Evolutionary conservation across 805 yeast genomes (phyloP).

Genomic region (Candida palmyrensis): DNA sequence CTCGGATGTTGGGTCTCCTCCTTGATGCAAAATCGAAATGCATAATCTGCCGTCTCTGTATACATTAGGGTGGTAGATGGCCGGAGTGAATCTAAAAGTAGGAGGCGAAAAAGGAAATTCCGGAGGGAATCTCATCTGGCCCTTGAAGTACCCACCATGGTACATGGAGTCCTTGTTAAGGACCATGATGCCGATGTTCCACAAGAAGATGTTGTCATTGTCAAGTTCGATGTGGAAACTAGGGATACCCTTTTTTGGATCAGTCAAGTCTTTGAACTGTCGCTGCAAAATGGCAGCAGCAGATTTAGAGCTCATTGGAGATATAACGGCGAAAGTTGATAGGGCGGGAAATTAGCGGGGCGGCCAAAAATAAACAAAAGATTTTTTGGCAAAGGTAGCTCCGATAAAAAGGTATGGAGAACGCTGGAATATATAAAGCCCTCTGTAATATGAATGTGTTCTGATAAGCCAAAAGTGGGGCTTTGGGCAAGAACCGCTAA

Average conservation of each 20-base stretch:
- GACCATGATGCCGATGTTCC: conserved; percentile 93
- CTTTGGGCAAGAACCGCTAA: too few relatives aligned
- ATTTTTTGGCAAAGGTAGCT: too few relatives aligned
- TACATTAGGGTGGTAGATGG: conserved; percentile 93
- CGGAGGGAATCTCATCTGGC: conserved; percentile 87
- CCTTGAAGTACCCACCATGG: conserved; percentile 92
- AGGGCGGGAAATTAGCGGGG: too few relatives aligned
- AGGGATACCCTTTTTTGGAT: conserved; percentile 71
- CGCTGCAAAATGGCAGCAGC: conserved; percentile 86
- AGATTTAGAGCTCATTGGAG: conserved; percentile 42
- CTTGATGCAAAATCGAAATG: conserved; percentile 86
- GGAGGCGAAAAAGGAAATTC: conserved; percentile 95
- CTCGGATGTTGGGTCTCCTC: conserved; percentile 85
- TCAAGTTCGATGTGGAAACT: conserved; percentile 61
- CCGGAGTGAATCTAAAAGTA: conserved; percentile 84
- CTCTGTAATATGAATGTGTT: too few relatives aligned
- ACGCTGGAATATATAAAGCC: too few relatives aligned
- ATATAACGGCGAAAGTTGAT: conserved; percentile 1
- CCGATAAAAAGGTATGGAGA: too few relatives aligned
- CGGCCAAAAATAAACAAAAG: too few relatives aligned
- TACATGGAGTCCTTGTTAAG: conserved; percentile 83
- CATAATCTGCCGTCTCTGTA: conserved; percentile 91
- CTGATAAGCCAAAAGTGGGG: too few relatives aligned
- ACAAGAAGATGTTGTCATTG: conserved; percentile 51
- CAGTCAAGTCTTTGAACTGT: conserved; percentile 90